Base-by-base conservation (phyloP, 495 filamentous ascomycete species). In the Penicillium angulare region DNA sequence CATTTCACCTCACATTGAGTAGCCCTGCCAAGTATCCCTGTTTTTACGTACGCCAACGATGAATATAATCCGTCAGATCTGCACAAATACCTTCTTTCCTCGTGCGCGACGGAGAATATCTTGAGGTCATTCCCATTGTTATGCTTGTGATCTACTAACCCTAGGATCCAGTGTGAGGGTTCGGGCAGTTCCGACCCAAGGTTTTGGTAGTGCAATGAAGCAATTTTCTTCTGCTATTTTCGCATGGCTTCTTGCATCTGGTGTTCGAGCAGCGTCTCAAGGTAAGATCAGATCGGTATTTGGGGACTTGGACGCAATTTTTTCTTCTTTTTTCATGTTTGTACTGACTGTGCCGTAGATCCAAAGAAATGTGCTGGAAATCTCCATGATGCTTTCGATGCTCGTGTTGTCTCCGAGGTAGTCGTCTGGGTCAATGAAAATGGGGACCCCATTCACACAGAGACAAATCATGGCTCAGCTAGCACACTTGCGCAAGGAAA, bases 381-480 rank as follows among this genome's bases (percentile, higher is more conserved):
- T 3, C 36, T 48, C 16, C 22, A 58, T 43, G 48, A 21, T 27
- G n/a, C 42, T 26, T 35, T 40, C 24, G 46, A 60, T 20, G 21
- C 43, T 31, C 24, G 57, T 42, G 74, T 61, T 34, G 66, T 60
- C 18, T 60, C 73, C 15, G 70, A 81, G 41, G 79, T 86, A 15
- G 69, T 86, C 22, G 79, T 88, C 53, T 86, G 77, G 59, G 80
- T 89, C 22, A 79, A 92, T 60, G 69, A 82, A 42, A 50, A 81
- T 45, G 85, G 86, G 46, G 72, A 80, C 7, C 72, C 74, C 0
- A 49, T 87, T 24, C 50, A 55, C 27, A 52, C 59, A 16, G 63
- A 67, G 21, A 62, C 57, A 8, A 39, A 44, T 13, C 49, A 38
- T 21, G 33, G 26, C 15, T 6, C 48, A 22, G 39, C 43, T 42